Evolutionary conservation across 805 yeast genomes (phyloP), one percentile per base, ranked within the genome.

Genomic region (Saccharomyces paradoxus): DNA sequence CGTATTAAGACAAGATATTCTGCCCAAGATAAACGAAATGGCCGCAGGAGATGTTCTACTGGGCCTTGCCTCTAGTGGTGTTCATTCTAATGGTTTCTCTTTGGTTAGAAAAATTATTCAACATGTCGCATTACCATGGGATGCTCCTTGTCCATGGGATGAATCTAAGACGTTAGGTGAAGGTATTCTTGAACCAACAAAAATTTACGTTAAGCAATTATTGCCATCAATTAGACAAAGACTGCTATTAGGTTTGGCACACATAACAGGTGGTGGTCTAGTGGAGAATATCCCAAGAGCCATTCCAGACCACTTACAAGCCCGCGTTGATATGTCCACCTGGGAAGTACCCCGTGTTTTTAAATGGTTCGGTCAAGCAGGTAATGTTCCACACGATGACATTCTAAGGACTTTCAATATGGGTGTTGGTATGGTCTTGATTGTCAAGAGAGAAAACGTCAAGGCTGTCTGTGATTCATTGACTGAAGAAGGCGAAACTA

Each of bases 201-300:
- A 86, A 70, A 91, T 94, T 59, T 94, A 94, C 73, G 99, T 95
- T 59, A 91, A 89, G 72, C 96, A 91, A 64, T 73, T 95, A 55
- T 77, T 94, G 58, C 86, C 87, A 50, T 82, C 88, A 1, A 79
- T 91, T 58, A 80, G 78, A 63, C 77, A 86, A 64, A 84, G 78
- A 32, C 73, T 87, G 55, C 68, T 92, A 50, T 77, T 90, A 54
- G 99, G 97, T 56, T 79, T 94, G 67, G 96, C 99, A 2, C 96
- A 94, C 67, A 94, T 94, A 66, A 94, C 99, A 26, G 99, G 99
- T 58, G 99, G 99, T 71, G 99, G 99, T 52, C 77, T 94, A 53
- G 85, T 94, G 29, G 99, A 94, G 72, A 94, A 94, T 72, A 83
- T 92, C 55, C 99, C 99, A 53, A 83, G 99, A 69, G 94, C 96